phyloP scores from a whole-genome alignment of 2,329 filamentous ascomycete genomes.

The Botrytis elliptica region DNA sequence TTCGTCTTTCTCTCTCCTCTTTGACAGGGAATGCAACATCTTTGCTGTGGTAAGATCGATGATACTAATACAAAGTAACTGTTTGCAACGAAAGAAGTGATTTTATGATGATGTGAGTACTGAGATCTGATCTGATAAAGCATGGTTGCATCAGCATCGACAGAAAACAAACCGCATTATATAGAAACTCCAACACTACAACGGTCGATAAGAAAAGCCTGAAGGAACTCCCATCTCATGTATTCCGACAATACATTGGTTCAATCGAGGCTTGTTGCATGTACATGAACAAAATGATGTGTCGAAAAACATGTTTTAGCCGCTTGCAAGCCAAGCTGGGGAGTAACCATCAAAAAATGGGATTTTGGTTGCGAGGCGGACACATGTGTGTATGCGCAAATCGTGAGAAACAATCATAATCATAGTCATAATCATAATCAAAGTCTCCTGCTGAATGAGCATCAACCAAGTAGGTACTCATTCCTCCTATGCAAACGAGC shows the following conservation, averaged over 20 bases:
- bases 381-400: background rate
- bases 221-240: background rate
- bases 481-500: too few species aligned
- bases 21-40: too few species aligned
- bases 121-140: background rate
- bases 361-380: background rate
- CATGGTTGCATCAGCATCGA: background rate
- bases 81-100: background rate
- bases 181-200: background rate
- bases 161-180: background rate
- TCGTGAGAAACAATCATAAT: background rate
- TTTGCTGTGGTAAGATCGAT: background rate
- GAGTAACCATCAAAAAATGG: background rate
- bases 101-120: background rate
- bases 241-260: background rate
- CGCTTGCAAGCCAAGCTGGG: background rate
- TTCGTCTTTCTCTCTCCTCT: background rate
- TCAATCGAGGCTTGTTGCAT: background rate
- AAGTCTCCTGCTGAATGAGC: background rate
- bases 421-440: background rate
- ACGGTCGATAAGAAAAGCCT: background rate
- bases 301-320: background rate
- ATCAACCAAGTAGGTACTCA: too few species aligned
- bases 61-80: background rate
- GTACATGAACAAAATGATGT: background rate